phyloP scores from a whole-genome alignment of 1,284 basidiomycete genomes.

The Fomes fomentarius region DNA sequence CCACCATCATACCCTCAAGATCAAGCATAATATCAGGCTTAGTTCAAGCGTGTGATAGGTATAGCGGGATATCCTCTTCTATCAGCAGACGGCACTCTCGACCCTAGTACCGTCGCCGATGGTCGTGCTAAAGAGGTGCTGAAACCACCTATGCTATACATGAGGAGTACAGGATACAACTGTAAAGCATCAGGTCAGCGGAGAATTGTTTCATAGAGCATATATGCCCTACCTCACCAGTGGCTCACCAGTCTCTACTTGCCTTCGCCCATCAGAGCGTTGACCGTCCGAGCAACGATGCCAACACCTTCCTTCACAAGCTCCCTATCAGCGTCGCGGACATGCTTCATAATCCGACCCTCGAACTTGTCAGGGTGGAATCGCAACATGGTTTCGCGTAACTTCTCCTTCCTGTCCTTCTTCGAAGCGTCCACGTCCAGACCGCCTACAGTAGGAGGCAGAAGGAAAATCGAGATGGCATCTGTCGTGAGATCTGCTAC shows the following conservation, averaged over 20 bases:
- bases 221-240: not conserved
- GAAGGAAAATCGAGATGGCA: constrained; percentile 64
- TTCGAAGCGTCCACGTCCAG: constrained; percentile 28
- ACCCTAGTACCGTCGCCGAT: no score
- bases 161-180: no score
- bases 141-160: no score
- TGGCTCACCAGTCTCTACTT: constrained; percentile 13
- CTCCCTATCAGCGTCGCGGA: constrained; percentile 65
- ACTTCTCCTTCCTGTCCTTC: constrained; percentile 55
- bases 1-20: no score
- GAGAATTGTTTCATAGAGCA: not conserved
- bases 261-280: constrained; percentile 25
- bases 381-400: constrained; percentile 74
- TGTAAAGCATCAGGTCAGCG: not conserved
- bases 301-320: constrained; percentile 79
- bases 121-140: no score
- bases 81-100: no score
- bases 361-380: constrained; percentile 91
- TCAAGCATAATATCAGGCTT: no score
- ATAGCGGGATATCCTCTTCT: no score
- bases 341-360: constrained; percentile 63
- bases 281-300: constrained; percentile 47
- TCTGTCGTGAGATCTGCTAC: constrained; percentile 48
- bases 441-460: constrained; percentile 31
- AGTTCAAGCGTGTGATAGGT: no score